A percentile compares a stretch with the other conserved stretches of the same genome.
These are phyloP conservation scores for Aspergillus vadensis DNA, from an alignment of 2,329 filamentous ascomycete genomes.

Conservation along the genomic window DNA sequence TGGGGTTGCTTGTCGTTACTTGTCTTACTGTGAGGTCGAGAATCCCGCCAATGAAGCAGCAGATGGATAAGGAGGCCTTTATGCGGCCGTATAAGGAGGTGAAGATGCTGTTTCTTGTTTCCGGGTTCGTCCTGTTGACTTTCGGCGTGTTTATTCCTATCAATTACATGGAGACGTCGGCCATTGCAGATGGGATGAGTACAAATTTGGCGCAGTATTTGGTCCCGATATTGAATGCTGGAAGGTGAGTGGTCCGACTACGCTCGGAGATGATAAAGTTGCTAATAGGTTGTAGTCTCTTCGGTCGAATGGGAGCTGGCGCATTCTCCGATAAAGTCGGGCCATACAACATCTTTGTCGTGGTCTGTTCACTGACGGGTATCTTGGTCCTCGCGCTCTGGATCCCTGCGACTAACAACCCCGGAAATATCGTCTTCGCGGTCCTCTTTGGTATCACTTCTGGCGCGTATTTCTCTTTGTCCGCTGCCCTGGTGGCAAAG, in stretches of 20 bases:
- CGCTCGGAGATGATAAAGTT: too few relatives aligned
- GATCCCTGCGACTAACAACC: slow-evolving; percentile 4
- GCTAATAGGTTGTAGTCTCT: not conserved
- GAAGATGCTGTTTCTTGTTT: not conserved
- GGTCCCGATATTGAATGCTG: slow-evolving; percentile 8
- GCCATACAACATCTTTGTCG: slow-evolving; percentile 7
- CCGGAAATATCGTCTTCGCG: slow-evolving; percentile 3
- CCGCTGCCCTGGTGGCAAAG: slow-evolving; percentile 3
- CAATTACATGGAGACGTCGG: slow-evolving; percentile 12
- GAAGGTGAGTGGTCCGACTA: not conserved
- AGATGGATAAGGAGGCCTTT: not conserved
- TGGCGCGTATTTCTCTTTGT: slow-evolving; percentile 8
- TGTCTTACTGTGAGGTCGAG: not conserved
- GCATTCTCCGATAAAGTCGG: slow-evolving; percentile 9
- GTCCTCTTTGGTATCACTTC: slow-evolving; percentile 8
- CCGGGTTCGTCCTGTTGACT: not conserved
- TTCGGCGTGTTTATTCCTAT: slow-evolving; percentile 19
- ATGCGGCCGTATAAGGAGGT: not conserved
- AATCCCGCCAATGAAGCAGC: not conserved
- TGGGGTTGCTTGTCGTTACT: slow-evolving; percentile 50
- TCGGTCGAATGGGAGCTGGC: slow-evolving; percentile 7
- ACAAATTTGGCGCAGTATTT: not conserved
- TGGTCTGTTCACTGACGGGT: not conserved
- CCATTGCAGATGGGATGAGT: slow-evolving; percentile 5
- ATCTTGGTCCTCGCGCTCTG: slow-evolving; percentile 11